Evolutionary conservation across 768 basidiomycete species (phyloP).

Genomic region (Tephrocybe sp.): DNA sequence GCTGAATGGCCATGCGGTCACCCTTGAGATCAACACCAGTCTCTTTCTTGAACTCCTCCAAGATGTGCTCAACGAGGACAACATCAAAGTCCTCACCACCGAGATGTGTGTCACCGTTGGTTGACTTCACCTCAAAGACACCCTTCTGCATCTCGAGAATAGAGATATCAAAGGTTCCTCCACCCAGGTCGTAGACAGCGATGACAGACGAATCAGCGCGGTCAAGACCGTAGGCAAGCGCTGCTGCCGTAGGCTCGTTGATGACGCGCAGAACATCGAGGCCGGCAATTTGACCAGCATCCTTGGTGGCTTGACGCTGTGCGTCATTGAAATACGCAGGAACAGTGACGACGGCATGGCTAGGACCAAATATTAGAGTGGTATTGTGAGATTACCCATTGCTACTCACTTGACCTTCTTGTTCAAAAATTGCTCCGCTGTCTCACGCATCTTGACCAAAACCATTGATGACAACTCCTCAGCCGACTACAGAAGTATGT

Average conservation of each 20-base stretch:
- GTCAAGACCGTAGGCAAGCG: constrained; percentile 96
- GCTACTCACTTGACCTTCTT: constrained; percentile 87
- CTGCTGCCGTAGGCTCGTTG: constrained; percentile 98
- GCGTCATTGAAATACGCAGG: constrained; percentile 99
- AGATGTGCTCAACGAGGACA: constrained; percentile 77
- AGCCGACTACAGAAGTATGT: constrained; percentile 58
- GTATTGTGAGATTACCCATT: not conserved
- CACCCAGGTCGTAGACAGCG: constrained; percentile 97
- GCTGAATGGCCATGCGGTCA: constrained; percentile 97
- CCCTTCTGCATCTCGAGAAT: constrained; percentile 99
- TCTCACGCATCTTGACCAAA: constrained; percentile 91
- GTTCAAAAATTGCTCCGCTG: constrained; percentile 89
- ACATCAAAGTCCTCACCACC: constrained; percentile 97
- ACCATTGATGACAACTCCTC: constrained; percentile 90
- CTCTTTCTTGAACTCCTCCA: constrained; percentile 94
- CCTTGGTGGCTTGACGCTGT: constrained; percentile 97
- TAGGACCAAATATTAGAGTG: constrained; percentile 25
- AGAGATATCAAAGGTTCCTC: constrained; percentile 99
- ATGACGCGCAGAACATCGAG: constrained; percentile 97
- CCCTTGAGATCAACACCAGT: constrained; percentile 73
- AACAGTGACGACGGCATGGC: constrained; percentile 90
- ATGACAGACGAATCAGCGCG: constrained; percentile 81
- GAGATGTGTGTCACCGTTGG: constrained; percentile 98
- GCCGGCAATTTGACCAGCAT: constrained; percentile 96
- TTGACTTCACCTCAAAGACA: constrained; percentile 99